Evolutionary conservation across 192 early-diverging fungal genomes (phyloP).

Genomic region (Pilobolus umbonatus): DNA sequence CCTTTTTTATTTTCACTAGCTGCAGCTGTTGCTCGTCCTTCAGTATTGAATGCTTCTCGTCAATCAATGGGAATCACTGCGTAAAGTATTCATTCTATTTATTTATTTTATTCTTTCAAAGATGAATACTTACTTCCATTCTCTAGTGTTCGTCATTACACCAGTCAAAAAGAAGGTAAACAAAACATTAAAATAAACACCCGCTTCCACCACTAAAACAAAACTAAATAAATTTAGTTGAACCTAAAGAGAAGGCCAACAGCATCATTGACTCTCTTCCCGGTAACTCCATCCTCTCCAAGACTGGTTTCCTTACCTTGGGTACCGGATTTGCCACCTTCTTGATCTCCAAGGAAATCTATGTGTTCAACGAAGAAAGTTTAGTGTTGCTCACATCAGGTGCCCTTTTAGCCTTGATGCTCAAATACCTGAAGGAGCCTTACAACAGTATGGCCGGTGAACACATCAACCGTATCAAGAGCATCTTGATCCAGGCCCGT

Average conservation of each 20-base stretch:
- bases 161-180: constrained; percentile 20
- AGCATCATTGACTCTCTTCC: constrained; percentile 93
- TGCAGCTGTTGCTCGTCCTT: constrained; percentile 25
- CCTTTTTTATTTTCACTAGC: constrained; percentile 5
- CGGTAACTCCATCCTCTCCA: constrained; percentile 82
- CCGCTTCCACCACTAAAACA: neutral
- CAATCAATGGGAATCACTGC: constrained; percentile 25
- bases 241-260: constrained; percentile 81
- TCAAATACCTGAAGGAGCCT: constrained; percentile 77
- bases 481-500: constrained; percentile 80
- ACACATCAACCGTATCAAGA: constrained; percentile 69
- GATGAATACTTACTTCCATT: neutral
- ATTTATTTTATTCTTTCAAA: neutral
- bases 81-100: constrained; percentile 14
- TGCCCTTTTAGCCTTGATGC: constrained; percentile 73
- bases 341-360: constrained; percentile 96
- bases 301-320: constrained; percentile 86
- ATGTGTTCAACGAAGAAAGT: constrained; percentile 92
- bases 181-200: neutral
- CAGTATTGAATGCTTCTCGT: constrained; percentile 26
- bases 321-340: constrained; percentile 82
- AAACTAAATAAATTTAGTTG: constrained; percentile 25
- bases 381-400: constrained; percentile 77
- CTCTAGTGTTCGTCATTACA: constrained; percentile 26
- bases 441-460: constrained; percentile 72